These are phyloP conservation scores for Boechera divaricarpa DNA, from an alignment of 345 rosid species.

Conservation along the genomic window DNA sequence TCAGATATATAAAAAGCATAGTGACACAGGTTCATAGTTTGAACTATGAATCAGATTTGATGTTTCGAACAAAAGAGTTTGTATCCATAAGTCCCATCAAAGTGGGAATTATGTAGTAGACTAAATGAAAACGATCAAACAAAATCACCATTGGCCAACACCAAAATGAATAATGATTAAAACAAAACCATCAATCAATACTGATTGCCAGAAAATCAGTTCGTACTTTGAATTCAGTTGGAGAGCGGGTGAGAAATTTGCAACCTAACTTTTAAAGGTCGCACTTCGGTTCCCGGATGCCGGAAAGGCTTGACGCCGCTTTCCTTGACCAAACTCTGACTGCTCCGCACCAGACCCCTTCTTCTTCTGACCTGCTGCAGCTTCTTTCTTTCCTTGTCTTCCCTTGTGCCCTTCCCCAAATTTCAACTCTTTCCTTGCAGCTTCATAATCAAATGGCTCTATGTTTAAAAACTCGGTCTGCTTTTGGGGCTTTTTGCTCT, in stretches of 20 bases:
- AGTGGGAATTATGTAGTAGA: background rate
- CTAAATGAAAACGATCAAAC: slow-evolving; percentile 1
- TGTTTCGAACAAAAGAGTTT: slow-evolving; percentile 16
- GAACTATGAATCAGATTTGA: background rate
- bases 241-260: background rate
- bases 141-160: background rate
- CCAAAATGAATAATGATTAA: slow-evolving; percentile 1
- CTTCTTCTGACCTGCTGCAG: slow-evolving; percentile 35
- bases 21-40: background rate
- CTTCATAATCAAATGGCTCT: slow-evolving; percentile 61
- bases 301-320: slow-evolving; percentile 51
- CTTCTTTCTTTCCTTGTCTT: slow-evolving; percentile 40
- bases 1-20: background rate
- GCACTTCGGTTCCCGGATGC: slow-evolving; percentile 47
- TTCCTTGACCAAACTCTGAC: slow-evolving; percentile 49
- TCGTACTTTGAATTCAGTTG: background rate
- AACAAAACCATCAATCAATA: slow-evolving; percentile 1
- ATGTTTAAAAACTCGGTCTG: slow-evolving; percentile 49
- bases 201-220: slow-evolving; percentile 8
- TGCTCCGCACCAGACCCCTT: slow-evolving; percentile 31
- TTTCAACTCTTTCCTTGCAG: slow-evolving; percentile 47
- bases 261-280: slow-evolving; percentile 41
- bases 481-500: slow-evolving; percentile 46
- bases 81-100: slow-evolving; percentile 14
- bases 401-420: slow-evolving; percentile 38